Conservation (phyloP, 1,284 basidiomycete species). For the Clitocybe nebularis region DNA sequence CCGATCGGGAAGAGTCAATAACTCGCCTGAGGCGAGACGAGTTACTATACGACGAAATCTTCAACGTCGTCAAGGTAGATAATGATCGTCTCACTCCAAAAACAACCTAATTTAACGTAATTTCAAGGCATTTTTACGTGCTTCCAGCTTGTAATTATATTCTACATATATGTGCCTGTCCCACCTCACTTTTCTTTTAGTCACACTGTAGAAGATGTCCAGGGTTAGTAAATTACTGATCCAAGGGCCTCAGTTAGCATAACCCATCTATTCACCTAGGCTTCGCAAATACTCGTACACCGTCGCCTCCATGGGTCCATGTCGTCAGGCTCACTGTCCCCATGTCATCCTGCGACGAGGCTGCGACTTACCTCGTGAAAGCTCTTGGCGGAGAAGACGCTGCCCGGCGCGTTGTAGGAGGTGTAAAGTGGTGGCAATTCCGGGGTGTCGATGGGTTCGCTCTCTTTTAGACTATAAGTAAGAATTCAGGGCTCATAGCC, state of each 20-base stretch:
- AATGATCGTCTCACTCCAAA: not conserved
- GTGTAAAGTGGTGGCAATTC: slow-evolving; percentile 96
- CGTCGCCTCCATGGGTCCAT: slow-evolving; percentile 86
- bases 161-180: not conserved
- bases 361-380: slow-evolving; percentile 73
- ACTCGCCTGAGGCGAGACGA: slow-evolving; percentile 68
- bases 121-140: slow-evolving; percentile 55
- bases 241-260: not conserved
- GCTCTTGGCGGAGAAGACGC: slow-evolving; percentile 83
- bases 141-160: slow-evolving; percentile 41
- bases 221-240: slow-evolving; percentile 36
- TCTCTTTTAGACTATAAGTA: not conserved
- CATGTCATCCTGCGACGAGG: slow-evolving; percentile 71
- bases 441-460: slow-evolving; percentile 70
- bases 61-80: slow-evolving; percentile 72
- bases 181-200: slow-evolving; percentile 23
- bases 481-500: too few relatives aligned
- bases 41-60: slow-evolving; percentile 79
- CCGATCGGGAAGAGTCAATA: slow-evolving; percentile 22
- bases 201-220: slow-evolving; percentile 83
- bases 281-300: slow-evolving; percentile 83
- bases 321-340: slow-evolving; percentile 75
- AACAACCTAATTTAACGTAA: slow-evolving; percentile 1
- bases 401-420: slow-evolving; percentile 77
- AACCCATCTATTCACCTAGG: slow-evolving; percentile 20